phyloP scores from a whole-genome alignment of 2,329 filamentous ascomycete species.

The Mariannaea elegans region DNA sequence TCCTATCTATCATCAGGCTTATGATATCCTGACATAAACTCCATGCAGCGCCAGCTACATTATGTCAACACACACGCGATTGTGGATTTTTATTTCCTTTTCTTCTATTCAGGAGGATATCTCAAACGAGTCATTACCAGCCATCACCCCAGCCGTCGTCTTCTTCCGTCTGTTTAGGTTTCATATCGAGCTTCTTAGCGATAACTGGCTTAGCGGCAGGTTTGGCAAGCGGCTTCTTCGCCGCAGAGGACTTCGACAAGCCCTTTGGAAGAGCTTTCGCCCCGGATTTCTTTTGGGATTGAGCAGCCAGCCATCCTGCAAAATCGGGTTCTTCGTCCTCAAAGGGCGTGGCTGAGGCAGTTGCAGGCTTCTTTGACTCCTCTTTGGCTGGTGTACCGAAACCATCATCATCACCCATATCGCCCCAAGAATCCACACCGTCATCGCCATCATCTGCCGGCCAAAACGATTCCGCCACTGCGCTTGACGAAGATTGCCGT shows the following conservation, averaged over 20 bases:
- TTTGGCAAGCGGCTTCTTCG: conserved; percentile 55
- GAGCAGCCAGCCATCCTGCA: conserved; percentile 91
- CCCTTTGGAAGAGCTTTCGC: conserved; percentile 83
- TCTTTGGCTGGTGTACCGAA: conserved; percentile 46
- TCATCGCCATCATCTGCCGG: conserved; percentile 67
- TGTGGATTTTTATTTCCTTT: not conserved
- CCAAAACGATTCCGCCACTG: conserved; percentile 60
- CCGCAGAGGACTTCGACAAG: conserved; percentile 66
- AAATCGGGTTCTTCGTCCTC: conserved; percentile 95
- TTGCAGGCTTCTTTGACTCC: conserved; percentile 43
- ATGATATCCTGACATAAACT: conserved; percentile 31
- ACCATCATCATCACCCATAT: conserved; percentile 65
- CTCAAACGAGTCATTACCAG: conserved; percentile 54
- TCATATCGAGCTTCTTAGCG: conserved; percentile 75
- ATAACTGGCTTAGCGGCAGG: conserved; percentile 53
- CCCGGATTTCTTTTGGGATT: conserved; percentile 76
- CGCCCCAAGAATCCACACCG: conserved; percentile 80
- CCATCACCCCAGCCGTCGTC: conserved; percentile 74
- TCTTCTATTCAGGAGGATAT: not conserved
- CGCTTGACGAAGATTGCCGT: conserved; percentile 57
- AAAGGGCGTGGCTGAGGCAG: conserved; percentile 61
- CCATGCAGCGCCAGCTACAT: conserved; percentile 22
- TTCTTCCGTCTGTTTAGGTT: conserved; percentile 67
- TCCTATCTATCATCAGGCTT: conserved; percentile 23
- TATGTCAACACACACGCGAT: conserved; percentile 15